These are phyloP conservation scores for Hortiboletus rubellus DNA, from an alignment of 1,284 basidiomycete genomes.

Conservation along the genomic window DNA sequence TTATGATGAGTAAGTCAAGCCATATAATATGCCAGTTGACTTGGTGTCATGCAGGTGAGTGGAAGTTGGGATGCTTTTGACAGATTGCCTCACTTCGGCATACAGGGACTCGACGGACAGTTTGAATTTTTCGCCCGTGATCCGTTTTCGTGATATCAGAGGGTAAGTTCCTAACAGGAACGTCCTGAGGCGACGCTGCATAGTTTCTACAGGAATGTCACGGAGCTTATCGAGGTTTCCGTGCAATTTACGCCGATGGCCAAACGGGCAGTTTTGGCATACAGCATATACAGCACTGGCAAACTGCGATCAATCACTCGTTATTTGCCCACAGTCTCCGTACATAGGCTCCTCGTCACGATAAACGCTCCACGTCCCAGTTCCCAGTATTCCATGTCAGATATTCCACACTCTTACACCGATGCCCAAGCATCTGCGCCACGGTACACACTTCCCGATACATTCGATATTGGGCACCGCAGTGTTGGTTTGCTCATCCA, in stretches of 20 bases:
- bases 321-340: too few species aligned
- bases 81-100: too few species aligned
- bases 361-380: not conserved
- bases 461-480: conserved; percentile 15
- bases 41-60: too few species aligned
- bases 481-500: conserved; percentile 14
- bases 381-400: conserved; percentile 3
- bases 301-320: too few species aligned
- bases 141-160: too few species aligned
- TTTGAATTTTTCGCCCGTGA: too few species aligned
- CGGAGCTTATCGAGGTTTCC: not conserved
- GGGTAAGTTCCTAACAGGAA: not conserved
- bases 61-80: too few species aligned
- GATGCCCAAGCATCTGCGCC: conserved; percentile 5
- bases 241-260: not conserved
- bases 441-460: conserved; percentile 17
- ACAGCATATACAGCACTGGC: not conserved
- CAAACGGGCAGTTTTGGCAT: not conserved
- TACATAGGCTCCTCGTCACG: not conserved
- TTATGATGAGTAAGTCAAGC: too few species aligned
- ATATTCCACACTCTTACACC: not conserved
- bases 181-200: not conserved
- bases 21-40: too few species aligned
- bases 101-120: too few species aligned
- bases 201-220: not conserved